Evolutionary conservation across 805 yeast species (phyloP).

Genomic region (Pichia heedii): DNA sequence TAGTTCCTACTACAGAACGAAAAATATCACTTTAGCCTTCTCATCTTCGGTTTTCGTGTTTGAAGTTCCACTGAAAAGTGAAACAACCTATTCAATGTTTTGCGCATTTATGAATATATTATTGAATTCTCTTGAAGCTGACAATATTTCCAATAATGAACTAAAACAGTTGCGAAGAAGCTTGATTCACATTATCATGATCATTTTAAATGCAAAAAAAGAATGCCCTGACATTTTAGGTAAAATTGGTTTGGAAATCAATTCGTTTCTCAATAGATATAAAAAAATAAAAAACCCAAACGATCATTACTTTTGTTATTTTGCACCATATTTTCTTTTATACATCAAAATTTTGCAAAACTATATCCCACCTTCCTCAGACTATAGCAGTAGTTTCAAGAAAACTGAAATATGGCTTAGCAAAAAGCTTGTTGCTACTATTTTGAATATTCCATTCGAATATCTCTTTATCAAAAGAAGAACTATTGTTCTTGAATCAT

Average conservation of each 20-base stretch:
- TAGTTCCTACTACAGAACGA: constrained; percentile 1
- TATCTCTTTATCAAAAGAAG: constrained; percentile 10
- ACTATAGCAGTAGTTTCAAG: constrained; percentile 3
- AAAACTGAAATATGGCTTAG: constrained; percentile 10
- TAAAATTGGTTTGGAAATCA: constrained; percentile 13
- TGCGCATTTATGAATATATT: constrained; percentile 6
- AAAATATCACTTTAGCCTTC: constrained; percentile 3
- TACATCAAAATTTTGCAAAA: constrained; percentile 14
- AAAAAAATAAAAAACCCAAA: constrained; percentile 7
- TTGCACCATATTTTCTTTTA: constrained; percentile 19
- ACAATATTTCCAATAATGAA: neutral
- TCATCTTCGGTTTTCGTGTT: constrained; percentile 1
- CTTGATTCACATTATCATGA: constrained; percentile 18
- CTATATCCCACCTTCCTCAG: constrained; percentile 9
- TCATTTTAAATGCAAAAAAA: constrained; percentile 17
- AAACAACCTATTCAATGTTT: neutral
- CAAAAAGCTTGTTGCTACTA: constrained; percentile 10
- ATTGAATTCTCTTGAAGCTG: constrained; percentile 1
- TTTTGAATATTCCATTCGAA: constrained; percentile 14
- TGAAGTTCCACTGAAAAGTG: constrained; percentile 4
- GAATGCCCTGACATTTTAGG: constrained; percentile 9
- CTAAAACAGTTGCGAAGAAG: constrained; percentile 16
- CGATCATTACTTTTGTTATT: constrained; percentile 6
- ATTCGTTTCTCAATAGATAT: constrained; percentile 7
- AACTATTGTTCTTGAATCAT: constrained; percentile 17